phyloP scores from a whole-genome alignment of 176 grass and related monocot species.

The Carex parvula region DNA sequence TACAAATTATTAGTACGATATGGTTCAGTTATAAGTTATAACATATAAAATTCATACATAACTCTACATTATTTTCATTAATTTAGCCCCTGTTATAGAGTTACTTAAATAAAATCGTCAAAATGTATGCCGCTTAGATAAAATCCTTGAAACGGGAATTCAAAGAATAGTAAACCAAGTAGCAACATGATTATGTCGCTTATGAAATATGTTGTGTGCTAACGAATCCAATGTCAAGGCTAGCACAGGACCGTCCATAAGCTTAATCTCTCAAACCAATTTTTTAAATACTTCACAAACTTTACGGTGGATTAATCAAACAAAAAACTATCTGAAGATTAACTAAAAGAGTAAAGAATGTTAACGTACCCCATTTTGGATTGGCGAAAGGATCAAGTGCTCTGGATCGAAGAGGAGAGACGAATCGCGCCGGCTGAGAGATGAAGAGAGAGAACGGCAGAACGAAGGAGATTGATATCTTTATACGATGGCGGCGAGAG shows the following conservation, averaged over 20 bases:
- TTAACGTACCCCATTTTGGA: background rate
- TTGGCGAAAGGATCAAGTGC: background rate
- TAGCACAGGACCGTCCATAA: constrained; percentile 45
- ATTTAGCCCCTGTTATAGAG: background rate
- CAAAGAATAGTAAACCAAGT: background rate
- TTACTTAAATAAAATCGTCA: background rate
- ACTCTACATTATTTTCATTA: background rate
- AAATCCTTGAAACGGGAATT: constrained; percentile 2
- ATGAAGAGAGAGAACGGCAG: background rate
- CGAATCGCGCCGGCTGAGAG: background rate
- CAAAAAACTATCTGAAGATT: background rate
- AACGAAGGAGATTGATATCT: background rate
- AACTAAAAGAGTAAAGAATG: background rate
- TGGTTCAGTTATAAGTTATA: background rate
- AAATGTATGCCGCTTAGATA: constrained; percentile 20
- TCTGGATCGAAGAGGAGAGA: background rate
- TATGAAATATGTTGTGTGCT: constrained; percentile 39
- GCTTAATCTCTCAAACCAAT: background rate
- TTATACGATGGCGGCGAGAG: constrained; percentile 1
- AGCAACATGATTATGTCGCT: constrained; percentile 20
- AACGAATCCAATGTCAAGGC: constrained; percentile 17
- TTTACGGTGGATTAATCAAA: background rate
- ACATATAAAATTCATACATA: background rate
- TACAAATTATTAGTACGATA: background rate
- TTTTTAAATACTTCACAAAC: too few species aligned